Conservation (phyloP, 345 rosid genomes). For the Aegle marmelos region DNA sequence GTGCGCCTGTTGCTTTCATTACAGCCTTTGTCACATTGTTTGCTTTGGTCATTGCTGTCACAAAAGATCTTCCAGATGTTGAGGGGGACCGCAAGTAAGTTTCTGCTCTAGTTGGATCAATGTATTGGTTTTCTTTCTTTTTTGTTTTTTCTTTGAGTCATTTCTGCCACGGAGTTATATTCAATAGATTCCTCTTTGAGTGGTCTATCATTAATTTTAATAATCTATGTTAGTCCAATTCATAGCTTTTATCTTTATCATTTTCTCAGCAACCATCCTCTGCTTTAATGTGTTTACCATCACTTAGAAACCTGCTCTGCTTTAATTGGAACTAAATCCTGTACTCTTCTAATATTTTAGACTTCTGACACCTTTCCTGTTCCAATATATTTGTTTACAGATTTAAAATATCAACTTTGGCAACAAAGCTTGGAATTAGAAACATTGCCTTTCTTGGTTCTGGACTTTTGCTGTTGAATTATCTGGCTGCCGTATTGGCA, state of each 20-base stretch:
- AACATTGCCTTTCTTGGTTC: constrained; percentile 89
- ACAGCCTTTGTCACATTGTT: constrained; percentile 86
- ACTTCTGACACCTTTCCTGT: neutral
- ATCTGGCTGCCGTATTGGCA: constrained; percentile 64
- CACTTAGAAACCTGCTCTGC: neutral
- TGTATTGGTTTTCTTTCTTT: constrained; percentile 1
- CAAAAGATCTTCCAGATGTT: constrained; percentile 94
- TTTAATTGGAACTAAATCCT: neutral
- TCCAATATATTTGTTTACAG: constrained; percentile 32
- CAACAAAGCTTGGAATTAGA: constrained; percentile 93
- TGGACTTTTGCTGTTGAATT: constrained; percentile 79
- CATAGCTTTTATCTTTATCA: constrained; percentile 8
- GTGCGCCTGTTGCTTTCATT: constrained; percentile 95
- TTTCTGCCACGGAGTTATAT: neutral
- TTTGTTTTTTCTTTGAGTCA: constrained; percentile 2
- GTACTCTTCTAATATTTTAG: neutral
- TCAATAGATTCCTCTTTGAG: neutral
- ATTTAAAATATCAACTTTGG: constrained; percentile 87
- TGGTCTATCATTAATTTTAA: neutral
- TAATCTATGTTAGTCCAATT: neutral
- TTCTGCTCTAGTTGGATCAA: neutral
- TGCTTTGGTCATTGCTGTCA: constrained; percentile 90
- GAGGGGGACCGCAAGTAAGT: constrained; percentile 98
- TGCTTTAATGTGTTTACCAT: neutral
- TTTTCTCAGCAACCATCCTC: neutral